A percentile compares a stretch with the other conserved stretches of the same genome.
Conservation (phyloP, 1,284 basidiomycete genomes). For the Ceratobasidium sp. region DNA sequence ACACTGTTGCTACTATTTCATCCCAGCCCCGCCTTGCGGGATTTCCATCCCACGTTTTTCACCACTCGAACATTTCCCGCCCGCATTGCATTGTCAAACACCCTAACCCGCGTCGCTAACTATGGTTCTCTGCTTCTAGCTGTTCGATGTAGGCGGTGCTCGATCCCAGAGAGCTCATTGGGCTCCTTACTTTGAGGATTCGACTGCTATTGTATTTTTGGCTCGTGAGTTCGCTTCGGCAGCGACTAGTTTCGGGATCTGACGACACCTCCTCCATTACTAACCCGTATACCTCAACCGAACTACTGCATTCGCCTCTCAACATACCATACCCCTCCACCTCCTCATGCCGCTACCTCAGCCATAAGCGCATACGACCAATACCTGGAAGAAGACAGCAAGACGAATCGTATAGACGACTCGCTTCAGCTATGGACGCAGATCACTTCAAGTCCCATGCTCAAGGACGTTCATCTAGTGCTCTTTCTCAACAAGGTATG, state of each 20-base stretch:
- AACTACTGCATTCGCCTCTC: not conserved
- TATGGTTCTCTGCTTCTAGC: constrained; percentile 68
- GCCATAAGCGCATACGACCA: constrained; percentile 82
- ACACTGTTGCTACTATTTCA: too few species aligned
- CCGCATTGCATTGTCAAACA: too few species aligned
- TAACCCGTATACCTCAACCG: too few species aligned
- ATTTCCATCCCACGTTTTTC: too few species aligned
- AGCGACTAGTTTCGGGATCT: too few species aligned
- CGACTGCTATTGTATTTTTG: constrained; percentile 83
- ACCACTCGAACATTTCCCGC: too few species aligned
- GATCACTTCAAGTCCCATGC: constrained; percentile 74
- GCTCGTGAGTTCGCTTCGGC: constrained; percentile 55
- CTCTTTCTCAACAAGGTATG: constrained; percentile 76
- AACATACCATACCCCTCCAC: not conserved
- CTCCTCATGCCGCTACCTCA: not conserved
- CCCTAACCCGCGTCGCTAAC: not conserved
- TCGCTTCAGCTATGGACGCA: constrained; percentile 76
- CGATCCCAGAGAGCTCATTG: constrained; percentile 72
- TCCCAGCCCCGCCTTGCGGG: too few species aligned
- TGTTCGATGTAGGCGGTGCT: constrained; percentile 82
- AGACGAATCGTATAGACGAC: constrained; percentile 78
- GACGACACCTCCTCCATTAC: too few species aligned
- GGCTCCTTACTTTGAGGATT: constrained; percentile 83
- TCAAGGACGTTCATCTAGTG: constrained; percentile 72
- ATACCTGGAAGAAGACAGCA: constrained; percentile 80